phyloP scores from a whole-genome alignment of 139 green algal genomes.

The Klebsormidium nitens region DNA sequence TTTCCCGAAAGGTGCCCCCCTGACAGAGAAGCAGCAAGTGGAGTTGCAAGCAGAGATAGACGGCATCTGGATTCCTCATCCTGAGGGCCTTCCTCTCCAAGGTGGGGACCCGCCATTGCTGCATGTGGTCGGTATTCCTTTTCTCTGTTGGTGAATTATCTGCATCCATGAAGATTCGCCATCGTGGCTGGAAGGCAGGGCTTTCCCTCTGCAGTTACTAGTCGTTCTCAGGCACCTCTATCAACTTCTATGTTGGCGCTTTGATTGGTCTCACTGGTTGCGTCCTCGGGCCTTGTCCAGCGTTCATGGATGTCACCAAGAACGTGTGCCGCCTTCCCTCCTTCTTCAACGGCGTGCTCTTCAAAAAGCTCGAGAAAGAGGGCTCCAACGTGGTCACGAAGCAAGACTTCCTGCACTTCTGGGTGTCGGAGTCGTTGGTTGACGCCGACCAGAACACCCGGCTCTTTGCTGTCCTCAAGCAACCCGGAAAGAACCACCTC shows the following conservation, averaged over 20 bases:
- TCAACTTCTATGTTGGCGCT: no score
- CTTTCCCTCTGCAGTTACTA: not conserved
- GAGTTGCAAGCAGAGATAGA: conserved; percentile 12
- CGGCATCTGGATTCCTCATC: conserved; percentile 6
- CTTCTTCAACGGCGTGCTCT: conserved; percentile 51
- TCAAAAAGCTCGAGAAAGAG: conserved; percentile 29
- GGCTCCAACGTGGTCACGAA: conserved; percentile 23
- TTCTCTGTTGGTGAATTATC: not conserved
- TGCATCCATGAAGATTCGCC: not conserved
- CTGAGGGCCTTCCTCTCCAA: conserved; percentile 3
- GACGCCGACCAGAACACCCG: conserved; percentile 26
- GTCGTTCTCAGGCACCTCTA: not conserved
- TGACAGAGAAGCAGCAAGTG: not conserved
- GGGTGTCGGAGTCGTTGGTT: conserved; percentile 18
- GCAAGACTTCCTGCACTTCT: conserved; percentile 31
- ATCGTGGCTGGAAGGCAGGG: not conserved
- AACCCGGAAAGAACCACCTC: conserved; percentile 27
- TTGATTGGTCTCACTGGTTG: no score
- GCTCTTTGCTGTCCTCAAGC: conserved; percentile 31
- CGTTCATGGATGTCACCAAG: conserved; percentile 32
- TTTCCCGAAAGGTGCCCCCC: conserved; percentile 16
- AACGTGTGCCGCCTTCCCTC: conserved; percentile 80
- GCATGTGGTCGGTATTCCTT: not conserved
- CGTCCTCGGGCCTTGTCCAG: not conserved
- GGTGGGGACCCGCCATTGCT: not conserved